Conservation (phyloP, 2,329 filamentous ascomycete species). For the Trichoderma endophyticum region DNA sequence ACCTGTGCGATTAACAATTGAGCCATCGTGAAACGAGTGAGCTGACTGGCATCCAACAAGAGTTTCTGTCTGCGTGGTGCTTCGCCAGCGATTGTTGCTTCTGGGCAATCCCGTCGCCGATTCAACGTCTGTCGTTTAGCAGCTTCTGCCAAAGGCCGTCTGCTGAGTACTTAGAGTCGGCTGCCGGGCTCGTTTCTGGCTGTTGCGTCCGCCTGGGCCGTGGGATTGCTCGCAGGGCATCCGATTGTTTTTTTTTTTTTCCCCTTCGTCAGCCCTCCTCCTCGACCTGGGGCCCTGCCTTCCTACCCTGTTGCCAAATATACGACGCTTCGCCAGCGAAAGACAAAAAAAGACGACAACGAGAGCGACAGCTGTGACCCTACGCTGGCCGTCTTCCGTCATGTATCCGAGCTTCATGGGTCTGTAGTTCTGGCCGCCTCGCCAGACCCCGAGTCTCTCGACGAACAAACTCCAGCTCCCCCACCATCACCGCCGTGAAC, state of each 20-base stretch:
- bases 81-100: conserved; percentile 16
- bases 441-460: conserved; percentile 39
- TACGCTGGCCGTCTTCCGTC: conserved; percentile 36
- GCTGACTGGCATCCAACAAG: conserved; percentile 11
- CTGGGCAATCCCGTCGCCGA: conserved; percentile 1
- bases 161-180: background rate
- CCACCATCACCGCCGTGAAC: conserved; percentile 10
- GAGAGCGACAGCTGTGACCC: conserved; percentile 23
- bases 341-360: background rate
- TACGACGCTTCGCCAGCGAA: conserved; percentile 20
- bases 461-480: conserved; percentile 10
- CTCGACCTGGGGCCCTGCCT: conserved; percentile 1
- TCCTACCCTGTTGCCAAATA: background rate
- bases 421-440: conserved; percentile 48
- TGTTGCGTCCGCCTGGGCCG: conserved; percentile 19
- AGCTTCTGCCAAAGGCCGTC: background rate
- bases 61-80: conserved; percentile 9
- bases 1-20: conserved; percentile 19
- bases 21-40: conserved; percentile 18
- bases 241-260: conserved; percentile 1
- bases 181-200: background rate
- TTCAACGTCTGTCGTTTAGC: background rate
- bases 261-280: conserved; percentile 8
- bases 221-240: conserved; percentile 18
- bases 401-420: conserved; percentile 45